Evolutionary conservation across 1,284 basidiomycete genomes (phyloP).

Genomic region (Ganoderma lingzhi): DNA sequence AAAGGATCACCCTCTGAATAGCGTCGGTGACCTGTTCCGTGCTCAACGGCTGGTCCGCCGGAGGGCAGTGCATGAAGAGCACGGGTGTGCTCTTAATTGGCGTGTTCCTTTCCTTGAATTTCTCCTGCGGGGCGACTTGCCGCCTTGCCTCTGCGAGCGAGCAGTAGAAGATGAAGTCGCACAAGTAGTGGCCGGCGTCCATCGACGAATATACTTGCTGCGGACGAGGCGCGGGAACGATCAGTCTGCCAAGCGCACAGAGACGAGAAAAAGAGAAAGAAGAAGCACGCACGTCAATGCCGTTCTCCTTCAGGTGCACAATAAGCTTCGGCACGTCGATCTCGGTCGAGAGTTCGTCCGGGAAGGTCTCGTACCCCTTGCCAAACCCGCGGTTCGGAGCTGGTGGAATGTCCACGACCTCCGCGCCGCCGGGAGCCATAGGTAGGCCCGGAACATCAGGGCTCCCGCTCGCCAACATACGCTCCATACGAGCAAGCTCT

Average conservation of each 20-base stretch:
- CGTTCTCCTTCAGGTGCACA: slow-evolving; percentile 62
- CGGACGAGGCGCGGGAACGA: slow-evolving; percentile 16
- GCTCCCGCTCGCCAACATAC: slow-evolving; percentile 26
- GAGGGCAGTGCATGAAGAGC: slow-evolving; percentile 77
- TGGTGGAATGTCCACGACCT: slow-evolving; percentile 40
- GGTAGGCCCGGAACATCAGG: slow-evolving; percentile 1
- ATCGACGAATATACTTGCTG: slow-evolving; percentile 76
- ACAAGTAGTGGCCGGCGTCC: slow-evolving; percentile 81
- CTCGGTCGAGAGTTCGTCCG: slow-evolving; percentile 55
- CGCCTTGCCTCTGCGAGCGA: slow-evolving; percentile 77
- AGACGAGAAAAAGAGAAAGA: slow-evolving; percentile 7
- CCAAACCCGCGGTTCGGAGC: slow-evolving; percentile 57
- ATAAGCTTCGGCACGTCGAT: slow-evolving; percentile 60
- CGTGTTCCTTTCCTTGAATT: slow-evolving; percentile 46
- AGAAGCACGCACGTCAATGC: slow-evolving; percentile 60
- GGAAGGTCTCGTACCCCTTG: slow-evolving; percentile 55
- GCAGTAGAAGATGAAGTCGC: slow-evolving; percentile 81
- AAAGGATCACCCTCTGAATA: slow-evolving; percentile 63
- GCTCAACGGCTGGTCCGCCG: slow-evolving; percentile 64
- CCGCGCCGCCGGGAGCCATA: slow-evolving; percentile 6
- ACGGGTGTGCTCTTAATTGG: slow-evolving; percentile 58
- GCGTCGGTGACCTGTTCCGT: slow-evolving; percentile 73
- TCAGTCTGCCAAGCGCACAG: slow-evolving; percentile 10
- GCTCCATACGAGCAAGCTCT: slow-evolving; percentile 48
- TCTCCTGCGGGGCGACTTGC: slow-evolving; percentile 59